Conservation (phyloP, 2,329 filamentous ascomycete species). For the Trichoderma semiorbis region DNA sequence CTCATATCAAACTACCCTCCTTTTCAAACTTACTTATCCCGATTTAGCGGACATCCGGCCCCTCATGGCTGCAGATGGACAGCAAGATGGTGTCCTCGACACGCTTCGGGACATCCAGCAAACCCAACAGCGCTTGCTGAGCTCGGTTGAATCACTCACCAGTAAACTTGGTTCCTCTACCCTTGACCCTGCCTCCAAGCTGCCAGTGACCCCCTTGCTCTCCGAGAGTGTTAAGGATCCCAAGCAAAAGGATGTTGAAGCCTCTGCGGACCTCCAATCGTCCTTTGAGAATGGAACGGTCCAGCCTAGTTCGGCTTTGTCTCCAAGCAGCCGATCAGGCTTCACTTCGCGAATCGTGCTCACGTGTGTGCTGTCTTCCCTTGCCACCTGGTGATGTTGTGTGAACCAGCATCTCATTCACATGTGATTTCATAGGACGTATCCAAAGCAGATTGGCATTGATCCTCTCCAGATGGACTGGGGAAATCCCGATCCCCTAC, state of each 20-base stretch:
- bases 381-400: not conserved
- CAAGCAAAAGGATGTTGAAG: not conserved
- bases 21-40: constrained; percentile 1
- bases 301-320: constrained; percentile 21
- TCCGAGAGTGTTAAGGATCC: not conserved
- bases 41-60: not conserved
- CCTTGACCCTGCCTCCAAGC: constrained; percentile 14
- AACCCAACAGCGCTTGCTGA: constrained; percentile 40
- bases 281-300: constrained; percentile 1
- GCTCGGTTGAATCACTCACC: constrained; percentile 39
- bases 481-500: constrained; percentile 71
- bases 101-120: constrained; percentile 41
- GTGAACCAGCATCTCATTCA: not conserved
- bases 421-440: constrained; percentile 53
- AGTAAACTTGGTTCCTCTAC: constrained; percentile 27
- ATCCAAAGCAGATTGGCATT: constrained; percentile 91
- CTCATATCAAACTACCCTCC: not conserved
- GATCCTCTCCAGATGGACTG: constrained; percentile 86
- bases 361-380: constrained; percentile 39
- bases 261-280: not conserved
- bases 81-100: constrained; percentile 26
- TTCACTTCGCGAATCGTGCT: constrained; percentile 55
- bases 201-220: not conserved
- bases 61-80: constrained; percentile 26
- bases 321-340: constrained; percentile 39